Base-by-base conservation (phyloP, 495 filamentous ascomycete genomes). In the Aspergillus bertholletiae region DNA sequence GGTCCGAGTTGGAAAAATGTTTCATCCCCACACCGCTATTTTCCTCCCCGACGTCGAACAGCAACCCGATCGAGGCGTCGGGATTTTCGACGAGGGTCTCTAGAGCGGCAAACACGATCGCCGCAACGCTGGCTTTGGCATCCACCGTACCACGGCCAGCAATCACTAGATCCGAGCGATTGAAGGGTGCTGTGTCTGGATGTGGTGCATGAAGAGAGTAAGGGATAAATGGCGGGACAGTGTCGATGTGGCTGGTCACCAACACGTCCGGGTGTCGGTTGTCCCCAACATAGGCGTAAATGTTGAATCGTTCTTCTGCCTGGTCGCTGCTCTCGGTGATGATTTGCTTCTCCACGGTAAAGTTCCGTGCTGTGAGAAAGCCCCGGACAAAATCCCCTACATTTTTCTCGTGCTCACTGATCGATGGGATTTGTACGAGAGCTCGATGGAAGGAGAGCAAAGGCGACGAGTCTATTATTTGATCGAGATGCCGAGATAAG, bases 41-140 rank as follows among this genome's bases (percentile, higher is more conserved):
- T 55, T 93, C 89, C 67, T 94, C 89, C 20, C 86, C 87, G 1
- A 92, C 87, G 3, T 92, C 89, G 65, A 81, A 92, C 9, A 93
- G 78, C 7, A 94, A 74, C 22, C 82, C 82, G 4, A 89, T 61
- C 47, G 69, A 58, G 24, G 69, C 66, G 39, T 71, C 64, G 7
- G 68, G 57, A 8, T 67, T 53, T 0, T 64, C 45, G 2, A 66
- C 60, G 26, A 88, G 61, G n/a, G 88, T 73, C 40, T 82, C 74
- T 51, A 78, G 62, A 1, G 84, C 66, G 5, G 87, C 87, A n/a
- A 67, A 75, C 44, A 88, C 76, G 64, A 88, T 84, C 6, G 87
- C 72, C 7, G 90, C 90, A 8, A 94, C 82, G 67, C 81, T 84
- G 20, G 73, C 88, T 64, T 95, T 95, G 49, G 85, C 90, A 63